A percentile compares a stretch with the other conserved stretches of the same genome.
Conservation (phyloP, 164 flowering plant genomes). For the Vitis cinerea region DNA sequence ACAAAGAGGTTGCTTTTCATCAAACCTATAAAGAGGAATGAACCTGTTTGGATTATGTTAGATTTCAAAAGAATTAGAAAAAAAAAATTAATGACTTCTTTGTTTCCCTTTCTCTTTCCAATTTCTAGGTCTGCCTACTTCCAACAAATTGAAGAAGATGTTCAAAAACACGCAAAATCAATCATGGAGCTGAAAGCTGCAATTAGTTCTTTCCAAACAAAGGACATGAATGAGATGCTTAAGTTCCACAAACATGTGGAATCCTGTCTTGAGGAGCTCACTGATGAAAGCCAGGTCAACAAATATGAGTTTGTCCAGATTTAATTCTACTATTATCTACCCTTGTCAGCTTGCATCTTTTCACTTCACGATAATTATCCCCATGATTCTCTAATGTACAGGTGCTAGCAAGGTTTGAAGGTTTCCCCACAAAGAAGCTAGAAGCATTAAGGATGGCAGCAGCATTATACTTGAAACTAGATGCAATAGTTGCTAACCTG, state of each 20-base stretch:
- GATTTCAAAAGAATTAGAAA: no score
- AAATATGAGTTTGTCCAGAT: conserved; percentile 8
- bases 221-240: conserved; percentile 62
- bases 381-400: conserved; percentile 10
- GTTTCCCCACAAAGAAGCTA: conserved; percentile 71
- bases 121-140: conserved; percentile 62
- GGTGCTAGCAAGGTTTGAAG: conserved; percentile 78
- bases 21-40: conserved; percentile 2
- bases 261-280: conserved; percentile 55
- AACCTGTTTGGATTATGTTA: neutral
- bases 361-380: neutral
- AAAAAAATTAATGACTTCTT: no score
- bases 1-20: conserved; percentile 42
- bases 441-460: conserved; percentile 72
- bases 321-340: neutral
- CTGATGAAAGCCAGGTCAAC: conserved; percentile 68
- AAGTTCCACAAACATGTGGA: conserved; percentile 72
- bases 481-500: conserved; percentile 41
- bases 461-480: conserved; percentile 49
- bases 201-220: conserved; percentile 52
- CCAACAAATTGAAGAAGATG: conserved; percentile 73
- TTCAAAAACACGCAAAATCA: conserved; percentile 43
- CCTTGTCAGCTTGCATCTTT: neutral
- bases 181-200: conserved; percentile 54
- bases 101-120: neutral